A percentile compares a stretch with the other conserved stretches of the same genome.
phyloP scores from a whole-genome alignment of 2,329 filamentous ascomycete species.

The Parascedosporium putredinis region DNA sequence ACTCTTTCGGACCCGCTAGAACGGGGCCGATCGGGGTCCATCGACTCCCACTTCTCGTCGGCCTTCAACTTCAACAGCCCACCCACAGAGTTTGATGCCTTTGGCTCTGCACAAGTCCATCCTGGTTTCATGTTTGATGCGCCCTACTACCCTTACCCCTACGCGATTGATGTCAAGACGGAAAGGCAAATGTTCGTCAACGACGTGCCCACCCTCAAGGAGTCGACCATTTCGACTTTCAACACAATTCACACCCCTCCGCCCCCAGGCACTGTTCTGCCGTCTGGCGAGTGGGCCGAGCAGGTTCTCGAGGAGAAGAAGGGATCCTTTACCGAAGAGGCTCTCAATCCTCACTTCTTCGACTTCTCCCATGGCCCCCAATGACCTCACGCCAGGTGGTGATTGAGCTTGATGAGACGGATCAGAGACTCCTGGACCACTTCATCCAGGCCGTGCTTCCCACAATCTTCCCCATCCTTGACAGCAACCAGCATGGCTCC shows the following conservation, averaged over 20 bases:
- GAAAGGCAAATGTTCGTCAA: slow-evolving; percentile 91
- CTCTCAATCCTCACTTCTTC: slow-evolving; percentile 51
- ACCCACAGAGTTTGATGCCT: slow-evolving; percentile 37
- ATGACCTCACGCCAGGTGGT: slow-evolving; percentile 56
- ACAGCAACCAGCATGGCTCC: slow-evolving; percentile 78
- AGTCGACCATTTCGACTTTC: slow-evolving; percentile 86
- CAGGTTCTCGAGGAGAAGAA: slow-evolving; percentile 49
- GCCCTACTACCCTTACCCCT: slow-evolving; percentile 70
- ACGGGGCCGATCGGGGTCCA: slow-evolving; percentile 64
- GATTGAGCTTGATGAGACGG: slow-evolving; percentile 77
- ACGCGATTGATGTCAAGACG: slow-evolving; percentile 93
- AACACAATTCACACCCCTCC: slow-evolving; percentile 81
- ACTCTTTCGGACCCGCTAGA: slow-evolving; percentile 67
- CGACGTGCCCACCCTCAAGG: slow-evolving; percentile 71
- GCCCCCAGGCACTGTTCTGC: slow-evolving; percentile 55
- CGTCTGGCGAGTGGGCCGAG: slow-evolving; percentile 63
- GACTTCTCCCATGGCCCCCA: slow-evolving; percentile 57
- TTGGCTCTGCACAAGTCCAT: slow-evolving; percentile 56
- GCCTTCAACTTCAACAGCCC: slow-evolving; percentile 64
- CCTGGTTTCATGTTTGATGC: slow-evolving; percentile 43
- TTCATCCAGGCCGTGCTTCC: slow-evolving; percentile 83
- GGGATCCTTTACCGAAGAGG: slow-evolving; percentile 8
- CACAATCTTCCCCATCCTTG: slow-evolving; percentile 83
- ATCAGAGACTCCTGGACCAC: slow-evolving; percentile 79
- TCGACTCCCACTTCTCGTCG: slow-evolving; percentile 67